phyloP scores from a whole-genome alignment of 495 filamentous ascomycete species.

The Penicillium cinerascens region DNA sequence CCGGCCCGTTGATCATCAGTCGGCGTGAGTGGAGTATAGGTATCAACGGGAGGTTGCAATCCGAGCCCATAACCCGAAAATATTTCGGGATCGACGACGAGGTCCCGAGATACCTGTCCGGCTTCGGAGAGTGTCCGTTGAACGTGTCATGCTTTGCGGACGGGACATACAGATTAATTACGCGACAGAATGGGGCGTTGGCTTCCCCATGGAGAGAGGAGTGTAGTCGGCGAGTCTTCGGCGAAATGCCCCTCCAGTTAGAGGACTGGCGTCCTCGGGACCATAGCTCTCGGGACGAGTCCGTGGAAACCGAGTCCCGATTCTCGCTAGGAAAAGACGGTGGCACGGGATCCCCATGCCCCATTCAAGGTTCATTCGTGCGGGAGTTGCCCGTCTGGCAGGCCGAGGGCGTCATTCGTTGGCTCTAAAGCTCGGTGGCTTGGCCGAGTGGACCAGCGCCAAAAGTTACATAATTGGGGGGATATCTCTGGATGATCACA shows the following conservation, averaged over 20 bases:
- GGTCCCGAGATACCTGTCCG: neutral
- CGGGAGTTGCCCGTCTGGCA: too few relatives aligned
- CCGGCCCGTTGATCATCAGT: slow-evolving; percentile 2
- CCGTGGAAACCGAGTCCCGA: slow-evolving; percentile 14
- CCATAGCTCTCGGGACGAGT: neutral
- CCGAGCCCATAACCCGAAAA: slow-evolving; percentile 7
- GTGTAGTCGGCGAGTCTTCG: slow-evolving; percentile 20
- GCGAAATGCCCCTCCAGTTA: slow-evolving; percentile 14
- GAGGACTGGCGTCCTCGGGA: slow-evolving; percentile 1
- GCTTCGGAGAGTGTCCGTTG: slow-evolving; percentile 11
- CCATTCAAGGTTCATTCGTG: too few relatives aligned
- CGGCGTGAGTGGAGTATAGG: slow-evolving; percentile 1
- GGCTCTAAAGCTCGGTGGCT: slow-evolving; percentile 1
- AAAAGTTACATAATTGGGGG: neutral
- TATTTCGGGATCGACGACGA: neutral
- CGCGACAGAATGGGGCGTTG: slow-evolving; percentile 1
- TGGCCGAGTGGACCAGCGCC: slow-evolving; percentile 3
- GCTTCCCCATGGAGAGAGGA: slow-evolving; percentile 24
- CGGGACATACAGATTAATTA: neutral
- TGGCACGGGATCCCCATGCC: slow-evolving; percentile 9
- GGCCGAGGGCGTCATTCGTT: slow-evolving; percentile 21
- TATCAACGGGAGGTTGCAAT: slow-evolving; percentile 6
- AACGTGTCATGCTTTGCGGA: neutral
- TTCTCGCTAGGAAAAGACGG: neutral
- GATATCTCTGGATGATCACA: neutral